phyloP scores from a whole-genome alignment of 139 green algal genomes.

The Chlorella vulgaris region DNA sequence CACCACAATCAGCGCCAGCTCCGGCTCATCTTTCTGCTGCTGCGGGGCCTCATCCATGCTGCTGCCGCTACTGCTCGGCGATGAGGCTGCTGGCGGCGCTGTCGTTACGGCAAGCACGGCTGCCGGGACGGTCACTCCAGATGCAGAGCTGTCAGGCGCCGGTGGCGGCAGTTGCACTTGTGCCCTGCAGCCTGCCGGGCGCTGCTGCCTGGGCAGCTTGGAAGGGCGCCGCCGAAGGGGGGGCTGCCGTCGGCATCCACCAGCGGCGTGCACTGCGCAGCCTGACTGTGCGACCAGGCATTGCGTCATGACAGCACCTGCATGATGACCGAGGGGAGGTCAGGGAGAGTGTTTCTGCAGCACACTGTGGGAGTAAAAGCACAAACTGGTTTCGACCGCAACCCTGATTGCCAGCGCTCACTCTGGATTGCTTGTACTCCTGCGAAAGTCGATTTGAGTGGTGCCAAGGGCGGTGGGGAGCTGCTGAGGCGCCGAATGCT shows the following conservation, averaged over 20 bases:
- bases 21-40: constrained; percentile 43
- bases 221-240: background rate
- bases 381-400: too few relatives aligned
- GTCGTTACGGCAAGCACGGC: background rate
- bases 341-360: too few relatives aligned
- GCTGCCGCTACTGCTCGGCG: background rate
- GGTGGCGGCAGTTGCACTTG: background rate
- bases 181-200: background rate
- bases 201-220: background rate
- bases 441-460: too few relatives aligned
- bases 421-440: too few relatives aligned
- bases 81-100: background rate
- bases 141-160: background rate
- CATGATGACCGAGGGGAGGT: too few relatives aligned
- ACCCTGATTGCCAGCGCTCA: too few relatives aligned
- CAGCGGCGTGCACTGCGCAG: background rate
- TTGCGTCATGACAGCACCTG: too few relatives aligned
- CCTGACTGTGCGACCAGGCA: too few relatives aligned
- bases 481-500: too few relatives aligned
- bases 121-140: background rate
- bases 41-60: background rate
- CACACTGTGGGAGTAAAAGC: too few relatives aligned
- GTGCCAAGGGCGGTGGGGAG: too few relatives aligned
- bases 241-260: background rate
- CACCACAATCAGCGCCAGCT: constrained; percentile 52